Evolutionary conservation across 768 basidiomycete species (phyloP).

Genomic region (Trametes cinnabarina): DNA sequence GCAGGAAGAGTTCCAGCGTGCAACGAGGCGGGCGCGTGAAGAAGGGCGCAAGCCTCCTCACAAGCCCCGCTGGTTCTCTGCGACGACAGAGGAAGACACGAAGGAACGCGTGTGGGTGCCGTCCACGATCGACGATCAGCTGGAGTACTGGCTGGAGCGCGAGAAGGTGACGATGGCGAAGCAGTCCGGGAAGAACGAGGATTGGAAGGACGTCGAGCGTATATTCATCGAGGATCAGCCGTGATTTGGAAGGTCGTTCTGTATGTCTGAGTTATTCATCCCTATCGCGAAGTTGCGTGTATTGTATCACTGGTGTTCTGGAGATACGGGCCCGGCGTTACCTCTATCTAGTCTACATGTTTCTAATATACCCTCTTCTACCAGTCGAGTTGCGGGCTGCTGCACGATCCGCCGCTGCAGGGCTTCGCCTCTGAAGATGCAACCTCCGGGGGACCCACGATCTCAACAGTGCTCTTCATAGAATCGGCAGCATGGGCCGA

Average conservation of each 20-base stretch:
- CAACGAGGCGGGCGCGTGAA: slow-evolving; percentile 71
- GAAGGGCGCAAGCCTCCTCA: slow-evolving; percentile 70
- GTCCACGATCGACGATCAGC: slow-evolving; percentile 41
- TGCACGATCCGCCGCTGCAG: slow-evolving; percentile 11
- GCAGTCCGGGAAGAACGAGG: slow-evolving; percentile 33
- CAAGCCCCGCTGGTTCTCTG: slow-evolving; percentile 82
- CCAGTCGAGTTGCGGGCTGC: slow-evolving; percentile 22
- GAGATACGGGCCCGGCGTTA: background rate
- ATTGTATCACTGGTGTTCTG: slow-evolving; percentile 6
- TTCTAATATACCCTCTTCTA: slow-evolving; percentile 10
- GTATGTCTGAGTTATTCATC: slow-evolving; percentile 6
- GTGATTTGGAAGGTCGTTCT: slow-evolving; percentile 14
- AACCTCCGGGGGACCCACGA: slow-evolving; percentile 28
- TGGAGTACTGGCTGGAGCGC: slow-evolving; percentile 87
- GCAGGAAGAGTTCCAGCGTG: slow-evolving; percentile 81
- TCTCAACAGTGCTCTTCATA: slow-evolving; percentile 33
- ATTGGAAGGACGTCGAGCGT: slow-evolving; percentile 70
- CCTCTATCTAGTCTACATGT: background rate
- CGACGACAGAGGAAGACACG: slow-evolving; percentile 82
- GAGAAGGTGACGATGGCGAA: slow-evolving; percentile 55
- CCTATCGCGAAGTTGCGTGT: slow-evolving; percentile 9
- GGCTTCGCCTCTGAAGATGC: background rate
- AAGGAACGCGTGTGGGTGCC: slow-evolving; percentile 89
- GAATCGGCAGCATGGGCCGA: slow-evolving; percentile 39
- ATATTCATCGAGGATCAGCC: slow-evolving; percentile 74